Evolutionary conservation across 116 monocot genomes (phyloP), one percentile per base, ranked within the genome.

Genomic region (Iris pallida): DNA sequence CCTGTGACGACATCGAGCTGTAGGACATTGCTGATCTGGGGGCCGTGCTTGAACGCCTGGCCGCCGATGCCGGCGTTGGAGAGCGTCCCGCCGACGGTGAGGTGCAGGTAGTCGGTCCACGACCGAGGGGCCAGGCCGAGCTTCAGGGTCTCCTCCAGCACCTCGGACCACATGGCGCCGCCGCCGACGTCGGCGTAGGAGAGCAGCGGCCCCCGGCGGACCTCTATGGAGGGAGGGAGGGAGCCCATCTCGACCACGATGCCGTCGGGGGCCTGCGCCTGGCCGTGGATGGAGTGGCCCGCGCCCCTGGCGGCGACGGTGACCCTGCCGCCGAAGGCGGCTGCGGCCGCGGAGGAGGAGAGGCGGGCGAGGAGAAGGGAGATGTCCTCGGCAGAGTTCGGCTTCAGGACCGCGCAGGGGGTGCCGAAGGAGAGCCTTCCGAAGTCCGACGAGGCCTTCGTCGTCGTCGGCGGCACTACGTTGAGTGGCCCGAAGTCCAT

Each of bases 21-120:
- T 16, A 68, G 71, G 55, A 97, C 96, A 71, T 97, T 97, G 75
- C 86, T 83, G 75, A 92, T 97, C 75, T 97, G 96, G 52, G 96
- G 96, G 0, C 96, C 96, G 73, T 85, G 76, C 19, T 85, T 82
- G 75, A 92, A 92, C 10, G 95, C 80, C 75, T 96, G 95, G 16
- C 95, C 95, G 57, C 95, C 89, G 57, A 96, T 63, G 1, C 96
- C 96, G 7, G 82, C 96, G 66, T 97, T 92, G 8, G 96, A 97
- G 45, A 92, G 79, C 0, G 96, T 97, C 5, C 96, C 96, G 4
- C 96, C 96, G 47, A 97, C 75, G 30, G 83, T 85, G 9, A 97
- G 76, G 49, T 97, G 76, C 42, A 97, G 79, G 70, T 97, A 97
- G 48, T 97, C 96, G 7, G 96, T 97, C 96, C 96, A 97, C 10